Evolutionary conservation across 2,329 filamentous ascomycete genomes (phyloP).

Genomic region (Diaporthe vexans): DNA sequence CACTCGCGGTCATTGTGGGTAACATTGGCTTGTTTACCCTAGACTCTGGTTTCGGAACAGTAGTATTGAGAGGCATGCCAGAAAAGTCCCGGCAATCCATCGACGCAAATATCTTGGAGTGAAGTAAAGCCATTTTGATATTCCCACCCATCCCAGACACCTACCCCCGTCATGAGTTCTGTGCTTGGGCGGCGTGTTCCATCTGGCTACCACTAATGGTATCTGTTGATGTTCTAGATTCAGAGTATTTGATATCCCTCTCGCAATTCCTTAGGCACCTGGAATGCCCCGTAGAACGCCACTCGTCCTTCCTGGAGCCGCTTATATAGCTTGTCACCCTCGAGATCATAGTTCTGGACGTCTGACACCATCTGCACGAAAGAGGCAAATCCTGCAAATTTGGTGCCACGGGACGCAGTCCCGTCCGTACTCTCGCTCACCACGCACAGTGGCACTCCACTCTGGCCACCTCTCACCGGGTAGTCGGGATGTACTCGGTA

Average conservation of each 20-base stretch:
- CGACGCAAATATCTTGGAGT: not conserved
- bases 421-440: not conserved
- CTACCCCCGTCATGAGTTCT: not conserved
- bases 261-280: constrained; percentile 3
- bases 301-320: constrained; percentile 15
- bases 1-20: not conserved
- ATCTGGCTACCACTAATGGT: not conserved
- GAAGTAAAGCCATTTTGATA: not conserved
- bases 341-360: constrained; percentile 21
- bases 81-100: not conserved
- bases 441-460: constrained; percentile 11
- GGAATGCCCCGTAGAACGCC: constrained; percentile 13
- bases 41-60: too few relatives aligned
- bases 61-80: too few relatives aligned
- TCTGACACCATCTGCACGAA: constrained; percentile 19
- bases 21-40: not conserved
- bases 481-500: constrained; percentile 12
- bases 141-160: not conserved
- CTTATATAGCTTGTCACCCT: constrained; percentile 13
- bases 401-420: not conserved
- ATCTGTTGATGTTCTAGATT: too few relatives aligned
- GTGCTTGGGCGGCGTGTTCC: not conserved
- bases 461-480: not conserved
- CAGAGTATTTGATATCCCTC: constrained; percentile 11
- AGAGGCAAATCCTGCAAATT: constrained; percentile 20